phyloP scores from a whole-genome alignment of 2,329 filamentous ascomycete species.

The Colletotrichum sp. region DNA sequence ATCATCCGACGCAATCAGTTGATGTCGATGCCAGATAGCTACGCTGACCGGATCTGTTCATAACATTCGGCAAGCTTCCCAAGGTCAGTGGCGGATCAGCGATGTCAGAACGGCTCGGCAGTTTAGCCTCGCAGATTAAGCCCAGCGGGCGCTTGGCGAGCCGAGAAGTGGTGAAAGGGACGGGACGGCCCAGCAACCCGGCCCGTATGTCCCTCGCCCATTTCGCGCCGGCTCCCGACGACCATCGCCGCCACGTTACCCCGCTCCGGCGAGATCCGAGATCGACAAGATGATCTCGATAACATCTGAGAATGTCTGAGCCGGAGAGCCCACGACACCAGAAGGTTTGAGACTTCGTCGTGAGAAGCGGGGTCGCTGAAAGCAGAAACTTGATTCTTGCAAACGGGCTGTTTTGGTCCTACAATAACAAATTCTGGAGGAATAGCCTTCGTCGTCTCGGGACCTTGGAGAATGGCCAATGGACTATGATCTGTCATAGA shows the following conservation, averaged over 20 bases:
- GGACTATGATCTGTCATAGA: rapidly evolving
- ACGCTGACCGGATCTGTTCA: not conserved
- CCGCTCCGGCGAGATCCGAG: not conserved
- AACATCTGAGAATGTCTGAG: not conserved
- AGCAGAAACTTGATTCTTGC: not conserved
- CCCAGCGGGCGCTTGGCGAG: rapidly evolving
- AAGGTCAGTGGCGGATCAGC: not conserved
- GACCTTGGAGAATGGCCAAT: too few relatives aligned
- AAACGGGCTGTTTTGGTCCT: rapidly evolving
- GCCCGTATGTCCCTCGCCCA: not conserved
- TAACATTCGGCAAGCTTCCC: rapidly evolving
- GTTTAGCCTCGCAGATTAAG: not conserved
- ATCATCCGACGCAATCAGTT: not conserved
- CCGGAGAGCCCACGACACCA: rapidly evolving
- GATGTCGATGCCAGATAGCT: rapidly evolving
- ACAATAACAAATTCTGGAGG: too few relatives aligned
- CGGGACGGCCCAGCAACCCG: not conserved
- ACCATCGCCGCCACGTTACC: not conserved
- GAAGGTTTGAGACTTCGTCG: not conserved
- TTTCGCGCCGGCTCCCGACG: too few relatives aligned
- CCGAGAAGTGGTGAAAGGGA: not conserved
- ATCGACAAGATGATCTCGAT: not conserved
- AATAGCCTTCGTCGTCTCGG: too few relatives aligned
- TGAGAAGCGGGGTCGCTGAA: not conserved
- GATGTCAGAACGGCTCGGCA: not conserved